Conservation (phyloP, 305 asterid genomes). For the Nicotiana rustica region DNA sequence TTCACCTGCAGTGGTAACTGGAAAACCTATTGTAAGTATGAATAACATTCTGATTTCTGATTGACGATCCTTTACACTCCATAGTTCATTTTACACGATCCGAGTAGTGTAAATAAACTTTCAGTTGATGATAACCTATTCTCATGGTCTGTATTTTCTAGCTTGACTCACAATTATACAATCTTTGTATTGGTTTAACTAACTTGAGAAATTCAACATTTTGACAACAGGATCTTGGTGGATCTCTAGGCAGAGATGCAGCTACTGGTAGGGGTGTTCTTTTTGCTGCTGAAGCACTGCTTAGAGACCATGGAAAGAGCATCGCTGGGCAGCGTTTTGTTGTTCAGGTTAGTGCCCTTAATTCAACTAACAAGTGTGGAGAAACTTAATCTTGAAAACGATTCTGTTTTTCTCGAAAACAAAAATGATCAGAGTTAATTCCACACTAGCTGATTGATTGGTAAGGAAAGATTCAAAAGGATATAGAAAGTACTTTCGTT, state of each 20-base stretch:
- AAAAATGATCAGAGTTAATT: too few species aligned
- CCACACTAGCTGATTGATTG: too few species aligned
- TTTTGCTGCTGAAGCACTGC: constrained; percentile 79
- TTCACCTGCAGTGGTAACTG: constrained; percentile 92
- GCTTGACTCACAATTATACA: background rate
- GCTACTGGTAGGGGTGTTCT: constrained; percentile 93
- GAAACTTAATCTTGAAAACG: too few species aligned
- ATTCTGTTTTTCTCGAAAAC: too few species aligned
- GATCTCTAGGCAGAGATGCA: constrained; percentile 93
- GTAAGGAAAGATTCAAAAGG: background rate
- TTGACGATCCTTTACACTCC: background rate
- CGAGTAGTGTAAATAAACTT: background rate
- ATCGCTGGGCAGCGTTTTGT: constrained; percentile 75
- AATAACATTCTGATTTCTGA: background rate
- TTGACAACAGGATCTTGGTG: constrained; percentile 74
- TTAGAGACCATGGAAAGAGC: constrained; percentile 70
- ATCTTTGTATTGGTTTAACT: background rate
- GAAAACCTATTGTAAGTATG: constrained; percentile 79
- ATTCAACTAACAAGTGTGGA: too few species aligned
- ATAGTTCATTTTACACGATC: background rate
- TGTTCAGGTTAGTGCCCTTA: constrained; percentile 55
- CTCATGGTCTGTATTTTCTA: too few species aligned
- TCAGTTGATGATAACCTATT: background rate
- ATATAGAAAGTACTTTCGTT: background rate
- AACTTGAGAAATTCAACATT: constrained; percentile 1